Base-by-base conservation (phyloP, 1,284 basidiomycete species). In the Ceratobasidium sp. region DNA sequence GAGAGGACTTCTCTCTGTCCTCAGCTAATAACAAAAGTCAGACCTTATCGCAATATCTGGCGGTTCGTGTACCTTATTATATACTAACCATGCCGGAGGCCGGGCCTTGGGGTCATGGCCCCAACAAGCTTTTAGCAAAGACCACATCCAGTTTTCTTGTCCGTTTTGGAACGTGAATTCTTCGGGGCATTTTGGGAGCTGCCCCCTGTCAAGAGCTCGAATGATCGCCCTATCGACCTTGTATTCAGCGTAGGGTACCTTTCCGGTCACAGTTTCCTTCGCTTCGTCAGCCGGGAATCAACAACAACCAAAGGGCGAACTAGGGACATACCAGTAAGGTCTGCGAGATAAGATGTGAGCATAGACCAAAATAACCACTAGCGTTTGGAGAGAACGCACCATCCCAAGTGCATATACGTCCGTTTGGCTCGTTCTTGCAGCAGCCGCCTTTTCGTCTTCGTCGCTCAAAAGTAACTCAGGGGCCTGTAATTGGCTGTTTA, bases 331-430 rank as follows among this genome's bases (percentile, higher is more conserved):
- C 61, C 16, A 64, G 62, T 48, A 64, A 36, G n/a, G 62, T 64
- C 62, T 64, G 38, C 18, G 8, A 14, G 33, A 54, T 12, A 21
- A 25, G 12, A n/a, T 3, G 23, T 63, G 7, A 46, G 28, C 28
- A 36, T 33, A 21, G 30, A 44, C 33, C 23, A 44, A 44, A 44
- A n/a, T 25, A 25, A 60, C 25, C 12, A 18, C 11, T 9, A 42
- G 18, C n/a, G 9, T 60, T 16, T 44, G 8, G 14, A 8, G 25
- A 5, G 12, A 25, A 25, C 59, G 8, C 38, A 61, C 59, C 59
- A 44, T 61, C 14, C 36, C 40, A 7, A 61, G 62, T 9, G 62
- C 62, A 64, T 64, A 64, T 40, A 64, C 48, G 18, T 64, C 62
- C 1, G 48, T 21, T 14, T 64, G n/a, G 14, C 8, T 51, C 8